These are phyloP conservation scores for Mycosphaerella arachidis DNA, from an alignment of 2,329 filamentous ascomycete species.

Conservation along the genomic window DNA sequence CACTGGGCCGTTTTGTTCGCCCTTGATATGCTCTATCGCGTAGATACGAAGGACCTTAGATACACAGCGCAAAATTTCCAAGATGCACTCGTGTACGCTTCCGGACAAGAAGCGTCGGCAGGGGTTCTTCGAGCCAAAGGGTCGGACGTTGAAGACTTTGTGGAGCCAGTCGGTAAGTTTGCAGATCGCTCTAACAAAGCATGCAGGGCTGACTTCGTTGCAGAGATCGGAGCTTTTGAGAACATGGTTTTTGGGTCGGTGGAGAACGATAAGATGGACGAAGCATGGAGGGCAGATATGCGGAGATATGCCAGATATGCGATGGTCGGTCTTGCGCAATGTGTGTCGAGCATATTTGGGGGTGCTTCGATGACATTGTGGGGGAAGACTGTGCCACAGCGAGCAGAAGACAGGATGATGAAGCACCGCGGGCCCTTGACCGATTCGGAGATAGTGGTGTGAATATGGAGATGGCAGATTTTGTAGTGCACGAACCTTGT, in stretches of 20 bases:
- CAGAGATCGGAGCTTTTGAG: neutral
- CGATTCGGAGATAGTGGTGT: neutral
- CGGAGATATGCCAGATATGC: neutral
- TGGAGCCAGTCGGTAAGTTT: neutral
- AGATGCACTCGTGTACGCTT: too few relatives aligned
- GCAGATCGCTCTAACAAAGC: neutral
- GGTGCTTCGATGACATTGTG: neutral
- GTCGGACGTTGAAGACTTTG: neutral
- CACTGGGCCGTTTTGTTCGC: neutral
- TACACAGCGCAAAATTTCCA: neutral
- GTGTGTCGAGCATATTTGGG: neutral
- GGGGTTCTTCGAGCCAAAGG: neutral
- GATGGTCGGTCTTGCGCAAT: neutral
- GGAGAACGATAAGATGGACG: neutral
- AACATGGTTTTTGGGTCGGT: neutral
- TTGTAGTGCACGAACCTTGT: neutral
- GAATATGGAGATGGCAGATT: neutral
- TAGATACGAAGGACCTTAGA: neutral
- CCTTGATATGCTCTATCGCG: neutral
- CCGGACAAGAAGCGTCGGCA: neutral
- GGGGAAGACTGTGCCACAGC: neutral
- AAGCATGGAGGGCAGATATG: neutral
- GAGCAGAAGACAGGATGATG: neutral
- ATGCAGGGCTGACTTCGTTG: neutral
- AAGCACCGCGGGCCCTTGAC: too few relatives aligned